phyloP scores from a whole-genome alignment of 2,329 filamentous ascomycete genomes.

The Aspergillus brunneoviolaceus region DNA sequence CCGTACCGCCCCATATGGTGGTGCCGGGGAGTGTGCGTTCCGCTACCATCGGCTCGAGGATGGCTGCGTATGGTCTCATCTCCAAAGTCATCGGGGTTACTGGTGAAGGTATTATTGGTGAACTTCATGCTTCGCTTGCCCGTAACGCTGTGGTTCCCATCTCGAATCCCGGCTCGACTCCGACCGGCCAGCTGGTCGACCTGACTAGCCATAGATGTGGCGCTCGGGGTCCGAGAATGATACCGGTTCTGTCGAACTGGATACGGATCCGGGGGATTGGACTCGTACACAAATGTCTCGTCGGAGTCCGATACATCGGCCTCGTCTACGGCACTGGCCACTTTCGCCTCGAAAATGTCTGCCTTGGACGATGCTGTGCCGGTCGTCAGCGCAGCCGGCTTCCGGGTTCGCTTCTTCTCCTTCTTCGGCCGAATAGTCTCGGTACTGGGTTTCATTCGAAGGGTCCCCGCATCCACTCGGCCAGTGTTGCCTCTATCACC shows the following conservation, averaged over 20 bases:
- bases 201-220: conserved; percentile 68
- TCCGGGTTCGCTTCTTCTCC: conserved; percentile 82
- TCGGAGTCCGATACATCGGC: conserved; percentile 96
- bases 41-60: conserved; percentile 58
- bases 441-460: conserved; percentile 84
- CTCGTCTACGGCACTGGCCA: conserved; percentile 93
- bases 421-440: conserved; percentile 95
- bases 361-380: conserved; percentile 82
- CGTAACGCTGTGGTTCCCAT: conserved; percentile 61
- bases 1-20: conserved; percentile 80
- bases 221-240: conserved; percentile 92
- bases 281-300: conserved; percentile 98
- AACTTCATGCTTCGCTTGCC: conserved; percentile 97
- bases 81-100: conserved; percentile 63
- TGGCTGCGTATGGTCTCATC: conserved; percentile 62
- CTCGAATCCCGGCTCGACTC: conserved; percentile 67
- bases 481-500: conserved; percentile 59
- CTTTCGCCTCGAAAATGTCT: conserved; percentile 96
- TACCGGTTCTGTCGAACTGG: conserved; percentile 66
- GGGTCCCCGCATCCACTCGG: conserved; percentile 65
- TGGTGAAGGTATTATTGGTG: conserved; percentile 72
- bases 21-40: conserved; percentile 64
- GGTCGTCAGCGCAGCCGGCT: conserved; percentile 58
- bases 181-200: conserved; percentile 49
- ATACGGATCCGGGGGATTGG: conserved; percentile 71